These are phyloP conservation scores for Quercus wislizeni DNA, from an alignment of 306 rosid species.

Conservation along the genomic window DNA sequence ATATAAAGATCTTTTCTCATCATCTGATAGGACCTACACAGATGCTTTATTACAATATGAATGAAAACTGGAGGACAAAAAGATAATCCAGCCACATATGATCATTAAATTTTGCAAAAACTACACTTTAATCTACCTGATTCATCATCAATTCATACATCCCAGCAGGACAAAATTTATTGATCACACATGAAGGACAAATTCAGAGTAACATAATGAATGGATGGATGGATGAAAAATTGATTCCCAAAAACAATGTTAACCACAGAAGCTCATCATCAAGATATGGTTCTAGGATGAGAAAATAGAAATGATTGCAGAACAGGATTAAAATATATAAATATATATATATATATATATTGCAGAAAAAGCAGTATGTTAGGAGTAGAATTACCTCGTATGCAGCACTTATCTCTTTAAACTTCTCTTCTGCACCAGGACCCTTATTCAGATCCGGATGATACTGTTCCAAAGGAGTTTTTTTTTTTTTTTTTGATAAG, in stretches of 20 bases:
- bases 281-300: background rate
- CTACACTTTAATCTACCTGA: background rate
- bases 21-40: slow-evolving; percentile 96
- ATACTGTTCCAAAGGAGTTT: slow-evolving; percentile 47
- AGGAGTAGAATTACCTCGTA: slow-evolving; percentile 69
- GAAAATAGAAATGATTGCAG: slow-evolving; percentile 1
- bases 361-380: background rate
- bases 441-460: slow-evolving; percentile 89
- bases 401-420: slow-evolving; percentile 95
- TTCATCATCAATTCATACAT: slow-evolving; percentile 9
- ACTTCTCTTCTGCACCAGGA: slow-evolving; percentile 86
- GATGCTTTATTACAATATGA: slow-evolving; percentile 56
- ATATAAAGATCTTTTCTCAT: slow-evolving; percentile 86
- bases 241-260: background rate
- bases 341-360: no score
- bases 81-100: slow-evolving; percentile 12
- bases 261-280: background rate
- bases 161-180: slow-evolving; percentile 9
- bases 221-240: background rate
- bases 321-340: background rate
- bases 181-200: background rate
- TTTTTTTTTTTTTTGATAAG: background rate
- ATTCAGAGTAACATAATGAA: background rate
- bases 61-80: slow-evolving; percentile 26
- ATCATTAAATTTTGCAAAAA: slow-evolving; percentile 9